These are phyloP conservation scores for Botrytis byssoidea DNA, from an alignment of 2,329 filamentous ascomycete species.

Conservation along the genomic window DNA sequence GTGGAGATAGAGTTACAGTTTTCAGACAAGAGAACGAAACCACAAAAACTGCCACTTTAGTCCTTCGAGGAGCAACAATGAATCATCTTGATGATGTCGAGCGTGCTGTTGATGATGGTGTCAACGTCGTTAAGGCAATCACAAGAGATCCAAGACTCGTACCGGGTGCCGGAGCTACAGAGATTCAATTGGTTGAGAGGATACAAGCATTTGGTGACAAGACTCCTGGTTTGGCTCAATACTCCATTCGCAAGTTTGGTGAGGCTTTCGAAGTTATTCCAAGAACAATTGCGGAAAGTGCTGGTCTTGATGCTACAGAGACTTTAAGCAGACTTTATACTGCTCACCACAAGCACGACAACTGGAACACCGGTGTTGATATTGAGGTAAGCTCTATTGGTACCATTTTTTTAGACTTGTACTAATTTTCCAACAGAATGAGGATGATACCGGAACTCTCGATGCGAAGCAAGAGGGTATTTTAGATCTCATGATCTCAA, in stretches of 20 bases:
- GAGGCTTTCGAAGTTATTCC: conserved; percentile 98
- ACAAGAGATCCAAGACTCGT: conserved; percentile 90
- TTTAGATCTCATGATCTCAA: conserved; percentile 85
- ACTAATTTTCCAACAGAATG: conserved; percentile 52
- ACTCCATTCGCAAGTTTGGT: conserved; percentile 95
- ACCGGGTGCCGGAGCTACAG: conserved; percentile 89
- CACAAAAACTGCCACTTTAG: conserved; percentile 89
- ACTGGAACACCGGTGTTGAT: conserved; percentile 91
- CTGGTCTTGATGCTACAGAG: conserved; percentile 95
- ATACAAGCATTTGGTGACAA: conserved; percentile 89
- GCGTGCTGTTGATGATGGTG: conserved; percentile 94
- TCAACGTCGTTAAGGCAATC: conserved; percentile 98
- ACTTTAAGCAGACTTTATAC: conserved; percentile 89
- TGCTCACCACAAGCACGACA: conserved; percentile 83
- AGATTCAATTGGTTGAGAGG: conserved; percentile 89
- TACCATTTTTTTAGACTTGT: background rate
- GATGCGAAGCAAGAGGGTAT: conserved; percentile 88
- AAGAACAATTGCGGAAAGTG: conserved; percentile 89
- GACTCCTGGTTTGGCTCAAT: conserved; percentile 88
- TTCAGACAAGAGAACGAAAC: conserved; percentile 95
- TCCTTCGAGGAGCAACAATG: conserved; percentile 92
- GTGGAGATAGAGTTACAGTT: conserved; percentile 95
- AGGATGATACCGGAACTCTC: conserved; percentile 74
- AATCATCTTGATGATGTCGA: conserved; percentile 98
- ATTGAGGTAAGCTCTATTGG: conserved; percentile 61